Percentiles rank a stretch among this genome's conserved stretches.
These are phyloP conservation scores for Lactuca sativa DNA, from an alignment of 129 eudicot genomes.

Conservation along the genomic window DNA sequence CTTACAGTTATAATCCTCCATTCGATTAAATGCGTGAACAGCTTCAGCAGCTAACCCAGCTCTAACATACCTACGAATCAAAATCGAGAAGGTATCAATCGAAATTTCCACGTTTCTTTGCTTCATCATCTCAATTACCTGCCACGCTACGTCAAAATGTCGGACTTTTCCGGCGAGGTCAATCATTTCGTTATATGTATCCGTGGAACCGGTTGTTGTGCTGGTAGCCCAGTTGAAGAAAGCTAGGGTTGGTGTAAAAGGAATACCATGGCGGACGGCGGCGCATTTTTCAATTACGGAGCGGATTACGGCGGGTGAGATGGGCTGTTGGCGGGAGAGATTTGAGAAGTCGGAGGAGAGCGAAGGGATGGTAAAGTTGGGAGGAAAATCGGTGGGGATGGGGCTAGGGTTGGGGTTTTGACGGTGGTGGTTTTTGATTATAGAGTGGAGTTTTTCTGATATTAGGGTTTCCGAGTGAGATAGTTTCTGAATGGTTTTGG, in stretches of 20 bases:
- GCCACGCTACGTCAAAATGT: constrained; percentile 72
- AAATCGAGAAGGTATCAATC: constrained; percentile 42
- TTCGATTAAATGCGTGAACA: constrained; percentile 60
- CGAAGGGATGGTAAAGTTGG: constrained; percentile 53
- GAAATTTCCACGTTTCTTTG: constrained; percentile 29
- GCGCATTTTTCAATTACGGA: constrained; percentile 57
- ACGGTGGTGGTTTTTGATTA: constrained; percentile 75
- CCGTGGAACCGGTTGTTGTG: constrained; percentile 8
- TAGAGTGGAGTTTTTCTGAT: constrained; percentile 47
- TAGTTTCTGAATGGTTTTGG: constrained; percentile 21
- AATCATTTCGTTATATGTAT: constrained; percentile 59
- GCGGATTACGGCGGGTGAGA: constrained; percentile 44
- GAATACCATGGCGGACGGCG: constrained; percentile 72
- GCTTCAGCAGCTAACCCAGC: constrained; percentile 84
- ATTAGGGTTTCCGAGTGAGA: constrained; percentile 45
- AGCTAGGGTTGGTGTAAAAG: constrained; percentile 67
- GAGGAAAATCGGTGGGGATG: constrained; percentile 24
- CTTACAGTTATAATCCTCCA: constrained; percentile 64
- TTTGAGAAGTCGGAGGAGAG: constrained; percentile 58
- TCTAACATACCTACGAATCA: constrained; percentile 71
- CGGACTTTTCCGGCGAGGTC: constrained; percentile 78
- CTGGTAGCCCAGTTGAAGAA: constrained; percentile 79
- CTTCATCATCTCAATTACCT: constrained; percentile 64
- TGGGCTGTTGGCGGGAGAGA: constrained; percentile 32
- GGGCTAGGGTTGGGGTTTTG: constrained; percentile 60